These are phyloP conservation scores for Adansonia madagascariensis DNA, from an alignment of 441 rosid species.

Conservation along the genomic window DNA sequence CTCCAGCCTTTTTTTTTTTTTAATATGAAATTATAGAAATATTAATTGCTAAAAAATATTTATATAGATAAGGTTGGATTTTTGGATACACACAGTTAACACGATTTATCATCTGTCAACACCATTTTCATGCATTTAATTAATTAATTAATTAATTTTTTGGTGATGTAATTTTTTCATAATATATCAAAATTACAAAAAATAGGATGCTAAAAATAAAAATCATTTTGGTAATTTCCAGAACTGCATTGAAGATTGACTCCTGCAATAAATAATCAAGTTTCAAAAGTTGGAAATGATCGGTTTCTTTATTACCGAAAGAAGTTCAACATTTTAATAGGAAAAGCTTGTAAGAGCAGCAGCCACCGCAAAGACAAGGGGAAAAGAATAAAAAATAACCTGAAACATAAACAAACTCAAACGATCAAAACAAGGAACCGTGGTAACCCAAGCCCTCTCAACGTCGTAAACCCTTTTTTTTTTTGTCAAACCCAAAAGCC, in stretches of 20 bases:
- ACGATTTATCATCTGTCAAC: background rate
- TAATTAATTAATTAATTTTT: background rate
- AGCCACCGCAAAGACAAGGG: background rate
- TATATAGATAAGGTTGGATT: background rate
- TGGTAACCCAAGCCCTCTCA: background rate
- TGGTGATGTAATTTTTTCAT: background rate
- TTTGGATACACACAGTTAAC: background rate
- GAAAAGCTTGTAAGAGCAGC: background rate
- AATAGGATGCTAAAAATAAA: background rate
- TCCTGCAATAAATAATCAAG: background rate
- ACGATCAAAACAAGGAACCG: background rate
- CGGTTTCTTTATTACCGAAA: background rate
- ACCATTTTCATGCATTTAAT: background rate
- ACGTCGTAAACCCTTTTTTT: slow-evolving; percentile 6
- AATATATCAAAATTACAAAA: background rate
- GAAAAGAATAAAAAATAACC: background rate
- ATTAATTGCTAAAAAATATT: background rate
- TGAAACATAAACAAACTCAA: background rate
- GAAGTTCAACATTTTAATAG: background rate
- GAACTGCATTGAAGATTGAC: background rate
- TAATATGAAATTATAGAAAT: background rate
- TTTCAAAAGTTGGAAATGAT: background rate
- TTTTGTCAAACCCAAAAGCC: slow-evolving; percentile 3
- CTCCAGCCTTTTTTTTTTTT: background rate
- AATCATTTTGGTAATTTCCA: background rate